Percentiles rank a stretch among this genome's conserved stretches.
These are phyloP conservation scores for Pichia eremophila DNA, from an alignment of 805 yeast genomes.

Conservation along the genomic window DNA sequence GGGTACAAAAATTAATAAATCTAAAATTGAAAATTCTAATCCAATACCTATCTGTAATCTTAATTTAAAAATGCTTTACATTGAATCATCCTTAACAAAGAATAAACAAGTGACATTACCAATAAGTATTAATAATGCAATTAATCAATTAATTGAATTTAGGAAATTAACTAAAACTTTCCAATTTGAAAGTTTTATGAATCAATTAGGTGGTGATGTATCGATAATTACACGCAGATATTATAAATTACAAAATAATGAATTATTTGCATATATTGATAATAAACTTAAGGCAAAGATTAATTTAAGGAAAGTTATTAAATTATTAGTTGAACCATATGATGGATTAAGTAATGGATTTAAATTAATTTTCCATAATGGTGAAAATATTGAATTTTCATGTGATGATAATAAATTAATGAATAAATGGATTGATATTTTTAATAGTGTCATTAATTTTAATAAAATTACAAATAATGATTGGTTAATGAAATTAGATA, in stretches of 20 bases:
- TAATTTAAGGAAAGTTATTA: slow-evolving; percentile 60
- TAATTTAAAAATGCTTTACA: slow-evolving; percentile 56
- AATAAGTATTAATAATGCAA: slow-evolving; percentile 51
- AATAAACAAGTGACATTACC: slow-evolving; percentile 52
- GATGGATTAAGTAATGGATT: slow-evolving; percentile 71
- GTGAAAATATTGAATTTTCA: slow-evolving; percentile 77
- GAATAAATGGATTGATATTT: slow-evolving; percentile 51
- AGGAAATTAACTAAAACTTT: slow-evolving; percentile 17
- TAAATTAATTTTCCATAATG: slow-evolving; percentile 65
- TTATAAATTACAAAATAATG: slow-evolving; percentile 64
- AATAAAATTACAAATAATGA: slow-evolving; percentile 27
- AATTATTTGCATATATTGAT: slow-evolving; percentile 62
- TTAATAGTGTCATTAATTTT: slow-evolving; percentile 45
- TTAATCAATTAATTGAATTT: slow-evolving; percentile 31
- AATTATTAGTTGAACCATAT: slow-evolving; percentile 32
- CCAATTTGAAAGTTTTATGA: slow-evolving; percentile 56
- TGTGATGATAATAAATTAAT: slow-evolving; percentile 63
- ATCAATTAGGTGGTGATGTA: slow-evolving; percentile 91
- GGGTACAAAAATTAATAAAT: slow-evolving; percentile 20
- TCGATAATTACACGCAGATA: slow-evolving; percentile 62
- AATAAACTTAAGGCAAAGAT: slow-evolving; percentile 67
- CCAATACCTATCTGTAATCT: slow-evolving; percentile 62
- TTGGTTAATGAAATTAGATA: slow-evolving; percentile 27
- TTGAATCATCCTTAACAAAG: slow-evolving; percentile 45
- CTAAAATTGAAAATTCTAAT: slow-evolving; percentile 25